phyloP scores from a whole-genome alignment of 176 grass and related monocot species.

The Rhynchospora breviuscula region DNA sequence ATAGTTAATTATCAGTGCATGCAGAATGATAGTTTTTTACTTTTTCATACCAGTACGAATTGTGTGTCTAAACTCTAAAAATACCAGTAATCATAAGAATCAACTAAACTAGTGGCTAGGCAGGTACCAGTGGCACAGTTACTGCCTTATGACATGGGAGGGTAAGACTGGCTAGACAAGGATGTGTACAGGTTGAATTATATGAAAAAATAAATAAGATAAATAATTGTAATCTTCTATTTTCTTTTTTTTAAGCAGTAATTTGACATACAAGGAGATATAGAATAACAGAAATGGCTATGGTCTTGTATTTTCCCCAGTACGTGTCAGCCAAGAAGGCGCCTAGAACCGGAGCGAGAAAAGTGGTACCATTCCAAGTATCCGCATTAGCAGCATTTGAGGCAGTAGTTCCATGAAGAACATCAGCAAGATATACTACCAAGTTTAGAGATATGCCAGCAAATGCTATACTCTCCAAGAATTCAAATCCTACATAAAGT shows the following conservation, averaged over 20 bases:
- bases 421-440: slow-evolving; percentile 68
- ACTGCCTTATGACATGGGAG: no score
- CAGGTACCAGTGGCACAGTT: background rate
- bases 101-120: background rate
- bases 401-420: slow-evolving; percentile 72
- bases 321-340: slow-evolving; percentile 81
- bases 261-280: slow-evolving; percentile 57
- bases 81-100: background rate
- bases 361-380: slow-evolving; percentile 78
- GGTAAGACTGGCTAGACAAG: no score
- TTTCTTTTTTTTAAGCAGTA: background rate
- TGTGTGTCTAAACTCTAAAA: background rate
- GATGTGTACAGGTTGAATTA: no score
- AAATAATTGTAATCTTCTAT: background rate
- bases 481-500: slow-evolving; percentile 51
- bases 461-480: slow-evolving; percentile 81
- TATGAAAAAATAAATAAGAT: background rate
- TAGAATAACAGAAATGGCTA: slow-evolving; percentile 49
- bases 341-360: slow-evolving; percentile 63
- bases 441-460: slow-evolving; percentile 69
- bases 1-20: background rate
- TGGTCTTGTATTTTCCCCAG: slow-evolving; percentile 87
- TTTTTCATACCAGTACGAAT: background rate
- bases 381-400: slow-evolving; percentile 70
- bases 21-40: background rate